Base-by-base conservation (phyloP, 1,284 basidiomycete genomes). In the Irpex sp. region DNA sequence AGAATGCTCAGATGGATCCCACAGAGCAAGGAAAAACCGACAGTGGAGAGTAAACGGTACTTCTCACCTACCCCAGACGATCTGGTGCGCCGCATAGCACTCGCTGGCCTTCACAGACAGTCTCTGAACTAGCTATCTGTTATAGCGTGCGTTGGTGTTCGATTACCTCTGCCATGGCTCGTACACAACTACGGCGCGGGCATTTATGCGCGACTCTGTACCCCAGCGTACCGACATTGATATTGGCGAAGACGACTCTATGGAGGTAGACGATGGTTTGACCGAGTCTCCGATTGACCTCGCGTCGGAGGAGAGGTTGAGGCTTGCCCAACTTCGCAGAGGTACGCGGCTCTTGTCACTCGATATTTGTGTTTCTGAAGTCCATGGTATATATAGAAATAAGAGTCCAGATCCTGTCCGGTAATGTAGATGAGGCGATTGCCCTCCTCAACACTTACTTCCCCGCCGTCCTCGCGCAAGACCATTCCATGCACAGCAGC, bases 81-180 rank as follows among this genome's bases (percentile, higher is more conserved):
- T 37, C 58, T 66, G 36, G 65, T 66, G 45, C 28, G 63, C 39
- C 33, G 47, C 56, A 19, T 3, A 33, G 36, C 14, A 33, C 14
- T 23, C 56, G 18, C 9, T 37, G 19, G 14, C 21, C 18, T 12
- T 36, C 6, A 21, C 16, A 21, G 51, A 19, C 19, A 47, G 53
- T 16, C 36, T 19, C 36, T 56, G 52, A 54, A 23, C 4, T 28
- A 18, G 10, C 8, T 19, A 16, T 9, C 21, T 19, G 28, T 18
- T 55, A 37, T 62, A 91, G 90, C 84, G 86, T 56, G 75, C 82
- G n/a, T 76, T 95, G 48, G 87, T 95, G 6, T 77, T 94, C 55
- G 88, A 94, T 68, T 95, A 94, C 68, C 81, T 95, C 3, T 81
- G 84, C 61, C 90, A 93, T 68, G 81, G 83, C 52, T 87, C 88